A percentile compares a stretch with the other conserved stretches of the same genome.
These are phyloP conservation scores for Lentinus tigrinus DNA, from an alignment of 768 basidiomycete species.

Conservation along the genomic window DNA sequence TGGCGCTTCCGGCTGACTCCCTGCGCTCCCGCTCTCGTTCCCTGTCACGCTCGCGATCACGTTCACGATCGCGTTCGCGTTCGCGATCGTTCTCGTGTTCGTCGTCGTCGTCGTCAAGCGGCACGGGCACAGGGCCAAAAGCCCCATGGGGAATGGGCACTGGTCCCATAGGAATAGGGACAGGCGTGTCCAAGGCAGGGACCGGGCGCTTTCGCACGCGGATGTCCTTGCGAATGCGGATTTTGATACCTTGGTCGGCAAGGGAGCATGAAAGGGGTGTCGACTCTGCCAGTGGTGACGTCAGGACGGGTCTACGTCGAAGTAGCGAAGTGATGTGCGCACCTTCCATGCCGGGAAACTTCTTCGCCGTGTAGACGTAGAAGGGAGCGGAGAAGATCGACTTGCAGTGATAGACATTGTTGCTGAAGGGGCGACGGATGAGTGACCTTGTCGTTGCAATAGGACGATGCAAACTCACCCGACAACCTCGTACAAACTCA, in stretches of 20 bases:
- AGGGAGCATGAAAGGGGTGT: slow-evolving; percentile 86
- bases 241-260: slow-evolving; percentile 96
- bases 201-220: slow-evolving; percentile 74
- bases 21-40: slow-evolving; percentile 21
- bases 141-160: slow-evolving; percentile 16
- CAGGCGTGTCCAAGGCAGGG: slow-evolving; percentile 27
- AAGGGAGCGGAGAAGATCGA: slow-evolving; percentile 87
- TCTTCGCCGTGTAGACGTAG: slow-evolving; percentile 95
- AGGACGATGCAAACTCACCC: slow-evolving; percentile 56
- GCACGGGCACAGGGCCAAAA: slow-evolving; percentile 22
- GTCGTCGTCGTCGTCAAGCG: slow-evolving; percentile 21
- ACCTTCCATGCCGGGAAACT: slow-evolving; percentile 97
- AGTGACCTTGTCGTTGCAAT: background rate
- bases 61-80: slow-evolving; percentile 16
- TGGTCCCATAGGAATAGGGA: slow-evolving; percentile 24
- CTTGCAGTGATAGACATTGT: slow-evolving; percentile 87
- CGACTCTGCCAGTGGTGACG: slow-evolving; percentile 56
- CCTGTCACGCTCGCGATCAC: slow-evolving; percentile 11
- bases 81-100: slow-evolving; percentile 18
- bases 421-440: slow-evolving; percentile 40
- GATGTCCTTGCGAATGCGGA: slow-evolving; percentile 90
- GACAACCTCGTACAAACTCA: slow-evolving; percentile 86
- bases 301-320: slow-evolving; percentile 2
- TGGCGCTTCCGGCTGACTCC: slow-evolving; percentile 9
- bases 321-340: slow-evolving; percentile 24